Base-by-base conservation (phyloP, 441 rosid species). In the Pelargonium australe region DNA sequence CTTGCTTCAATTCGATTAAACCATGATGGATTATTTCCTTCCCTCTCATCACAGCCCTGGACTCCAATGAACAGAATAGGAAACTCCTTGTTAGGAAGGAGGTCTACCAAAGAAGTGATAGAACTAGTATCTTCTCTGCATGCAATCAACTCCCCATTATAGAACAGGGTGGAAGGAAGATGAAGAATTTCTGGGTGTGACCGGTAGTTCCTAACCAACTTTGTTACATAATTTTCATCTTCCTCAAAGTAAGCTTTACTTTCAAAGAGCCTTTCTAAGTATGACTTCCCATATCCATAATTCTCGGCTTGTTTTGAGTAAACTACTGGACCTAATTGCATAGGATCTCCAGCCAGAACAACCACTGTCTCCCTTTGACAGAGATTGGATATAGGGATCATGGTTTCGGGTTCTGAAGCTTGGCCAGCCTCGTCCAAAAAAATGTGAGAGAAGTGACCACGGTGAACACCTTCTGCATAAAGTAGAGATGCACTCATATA, bases 351-450 rank as follows among this genome's bases (percentile, higher is more conserved):
- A 11, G 98, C 94, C 55, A 94, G 91, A 51, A 91, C 95, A 66
- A 89, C 87, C 68, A 91, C 94, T 0, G 96, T 94, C 20, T 86
- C 79, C 62, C 70, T 64, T 68, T 62, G 60, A 84, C 92, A 85
- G 47, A 88, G 83, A 71, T 80, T 76, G 13, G 95, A 82, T 16
- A 91, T 51, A 5, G 96, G 85, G 65, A 94, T 71, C 97, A 91
- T 88, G 83, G 84, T 85, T 74, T 94, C 96, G 49, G 98, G 97
- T 74, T 94, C 98, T 13, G 97, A 94, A 68, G 95, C 98, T 82
- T 94, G 97, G 63, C 94, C 97, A 25, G 98, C 96, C 79, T 94
- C 95, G 64, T 91, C 97, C 77, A 91, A 77, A 81, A 91, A 89
- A 53, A 94, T 80, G 79, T 94, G 96, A 67, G 97, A 85, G 85